Conservation (phyloP, 805 yeast genomes). For the Candida ascalaphidarum region DNA sequence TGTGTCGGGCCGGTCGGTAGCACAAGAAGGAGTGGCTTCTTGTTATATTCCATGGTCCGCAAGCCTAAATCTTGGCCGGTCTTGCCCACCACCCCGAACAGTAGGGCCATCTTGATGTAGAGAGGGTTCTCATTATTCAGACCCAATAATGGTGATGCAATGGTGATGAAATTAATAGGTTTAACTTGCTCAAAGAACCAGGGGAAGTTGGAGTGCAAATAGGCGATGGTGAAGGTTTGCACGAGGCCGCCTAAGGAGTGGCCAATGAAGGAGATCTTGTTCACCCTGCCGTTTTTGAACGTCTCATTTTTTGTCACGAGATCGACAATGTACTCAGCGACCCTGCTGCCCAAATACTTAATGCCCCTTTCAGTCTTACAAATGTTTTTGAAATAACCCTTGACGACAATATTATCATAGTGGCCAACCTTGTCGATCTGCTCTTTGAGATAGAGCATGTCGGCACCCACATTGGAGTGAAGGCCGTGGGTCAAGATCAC, state of each 20-base stretch:
- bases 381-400: slow-evolving; percentile 78
- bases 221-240: slow-evolving; percentile 85
- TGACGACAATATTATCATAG: slow-evolving; percentile 62
- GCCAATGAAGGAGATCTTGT: slow-evolving; percentile 75
- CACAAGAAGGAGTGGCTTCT: slow-evolving; percentile 62
- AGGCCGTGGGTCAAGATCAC: slow-evolving; percentile 88
- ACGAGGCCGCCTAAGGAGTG: slow-evolving; percentile 93
- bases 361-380: slow-evolving; percentile 89
- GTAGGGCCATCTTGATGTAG: slow-evolving; percentile 74
- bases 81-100: slow-evolving; percentile 83
- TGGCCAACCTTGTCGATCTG: slow-evolving; percentile 47
- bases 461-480: slow-evolving; percentile 84
- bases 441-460: slow-evolving; percentile 83
- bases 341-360: slow-evolving; percentile 70
- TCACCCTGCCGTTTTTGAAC: slow-evolving; percentile 29
- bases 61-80: slow-evolving; percentile 89
- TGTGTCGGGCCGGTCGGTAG: slow-evolving; percentile 74
- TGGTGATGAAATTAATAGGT: slow-evolving; percentile 71
- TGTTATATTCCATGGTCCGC: slow-evolving; percentile 30
- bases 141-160: slow-evolving; percentile 89
- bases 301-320: slow-evolving; percentile 37
- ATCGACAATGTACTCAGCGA: slow-evolving; percentile 66
- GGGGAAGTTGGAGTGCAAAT: slow-evolving; percentile 61
- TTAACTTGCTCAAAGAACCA: slow-evolving; percentile 54
- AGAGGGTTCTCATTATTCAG: slow-evolving; percentile 82